phyloP scores from a whole-genome alignment of 2,329 filamentous ascomycete genomes.

The Sclerotinia glacialis region DNA sequence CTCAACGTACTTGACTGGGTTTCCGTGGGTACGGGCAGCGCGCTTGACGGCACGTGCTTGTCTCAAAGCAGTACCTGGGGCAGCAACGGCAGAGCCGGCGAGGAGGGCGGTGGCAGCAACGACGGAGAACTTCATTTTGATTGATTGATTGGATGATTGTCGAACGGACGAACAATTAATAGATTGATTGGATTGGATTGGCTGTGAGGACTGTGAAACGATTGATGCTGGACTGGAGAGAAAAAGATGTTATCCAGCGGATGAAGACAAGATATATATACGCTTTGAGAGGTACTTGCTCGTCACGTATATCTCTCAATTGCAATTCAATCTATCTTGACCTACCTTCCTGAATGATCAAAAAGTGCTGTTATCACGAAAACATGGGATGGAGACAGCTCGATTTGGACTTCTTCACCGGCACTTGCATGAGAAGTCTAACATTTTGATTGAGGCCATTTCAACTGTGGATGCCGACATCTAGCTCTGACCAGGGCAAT shows the following conservation, averaged over 20 bases:
- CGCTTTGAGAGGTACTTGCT: background rate
- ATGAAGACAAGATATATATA: slow-evolving; percentile 20
- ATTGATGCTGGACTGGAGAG: slow-evolving; percentile 20
- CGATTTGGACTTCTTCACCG: slow-evolving; percentile 16
- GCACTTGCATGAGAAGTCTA: slow-evolving; percentile 5
- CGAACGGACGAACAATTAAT: slow-evolving; percentile 11
- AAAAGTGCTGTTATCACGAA: slow-evolving; percentile 6
- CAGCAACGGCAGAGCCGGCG: slow-evolving; percentile 45
- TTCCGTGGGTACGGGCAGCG: slow-evolving; percentile 33
- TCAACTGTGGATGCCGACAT: slow-evolving; percentile 8
- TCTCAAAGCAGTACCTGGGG: slow-evolving; percentile 45
- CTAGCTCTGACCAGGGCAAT: background rate
- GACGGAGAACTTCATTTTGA: slow-evolving; percentile 51
- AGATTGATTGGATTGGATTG: slow-evolving; percentile 10
- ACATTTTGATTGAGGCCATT: background rate
- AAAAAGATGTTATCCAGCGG: slow-evolving; percentile 2
- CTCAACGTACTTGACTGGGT: slow-evolving; percentile 39
- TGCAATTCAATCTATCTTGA: slow-evolving; percentile 1
- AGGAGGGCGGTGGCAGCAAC: slow-evolving; percentile 41
- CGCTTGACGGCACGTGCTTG: slow-evolving; percentile 38
- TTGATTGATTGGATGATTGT: slow-evolving; percentile 10
- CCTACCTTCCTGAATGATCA: slow-evolving; percentile 21
- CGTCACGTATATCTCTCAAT: background rate
- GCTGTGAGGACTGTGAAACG: slow-evolving; percentile 12
- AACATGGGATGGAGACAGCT: background rate